Evolutionary conservation across 1,139 yeast genomes (phyloP), one percentile per base, ranked within the genome.

Genomic region (Kurtzmaniella quercitrusa): DNA sequence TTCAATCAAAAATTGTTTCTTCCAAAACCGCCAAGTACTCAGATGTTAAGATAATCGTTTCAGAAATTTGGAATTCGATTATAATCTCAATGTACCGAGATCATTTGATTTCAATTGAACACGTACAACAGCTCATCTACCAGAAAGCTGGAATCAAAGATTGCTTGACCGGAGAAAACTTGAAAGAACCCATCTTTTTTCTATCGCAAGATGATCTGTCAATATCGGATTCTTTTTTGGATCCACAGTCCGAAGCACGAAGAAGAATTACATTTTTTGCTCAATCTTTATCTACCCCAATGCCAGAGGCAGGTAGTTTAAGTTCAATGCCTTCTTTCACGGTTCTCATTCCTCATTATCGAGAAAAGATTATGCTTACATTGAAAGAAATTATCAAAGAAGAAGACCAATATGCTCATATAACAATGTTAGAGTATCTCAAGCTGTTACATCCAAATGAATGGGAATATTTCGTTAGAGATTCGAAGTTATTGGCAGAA

Each of bases 81-180:
- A 63, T 77, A 14, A 72, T 77, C 7, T 74, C 82, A 3, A 77
- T 78, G 82, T 78, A 77, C 50, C 59, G 82, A 42, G 83, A 78
- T 52, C 82, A 78, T 54, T 58, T 75, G 44, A 52, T 77, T 8
- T 73, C 80, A 0, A 58, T 74, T 34, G 81, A 76, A 43, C 77
- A 75, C 48, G 73, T 75, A 8, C 76, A 74, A 40, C 70, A 66
- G 46, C 58, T 76, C 39, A 64, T 75, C 11, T 77, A 75, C 50
- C 73, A 70, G 46, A 68, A 67, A 42, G 57, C 65, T 2, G 51
- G 53, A 14, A 47, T 53, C 10, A 51, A 63, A 5, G 53, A 52
- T 12, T 56, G 55, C 8, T 66, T 63, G 17, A 59, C 57, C 1
- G 59, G 54, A 1, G 48, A 53, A 4, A 51, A 57, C 5, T 54